Conservation (phyloP, 2,329 filamentous ascomycete species). For the Tolypocladium album region DNA sequence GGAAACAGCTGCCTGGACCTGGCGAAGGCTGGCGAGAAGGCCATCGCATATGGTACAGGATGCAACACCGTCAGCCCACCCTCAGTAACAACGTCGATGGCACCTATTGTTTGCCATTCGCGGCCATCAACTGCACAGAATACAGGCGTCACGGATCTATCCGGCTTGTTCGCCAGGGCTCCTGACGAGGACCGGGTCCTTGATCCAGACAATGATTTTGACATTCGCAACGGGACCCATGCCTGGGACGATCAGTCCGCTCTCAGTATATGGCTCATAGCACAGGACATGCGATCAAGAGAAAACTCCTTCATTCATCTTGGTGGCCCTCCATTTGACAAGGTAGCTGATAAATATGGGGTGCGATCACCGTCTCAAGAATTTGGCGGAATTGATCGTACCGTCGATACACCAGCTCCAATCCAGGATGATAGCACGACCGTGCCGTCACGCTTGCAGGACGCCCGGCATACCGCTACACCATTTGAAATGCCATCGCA, state of each 20-base stretch:
- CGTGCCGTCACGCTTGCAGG: background rate
- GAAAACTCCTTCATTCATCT: constrained; percentile 11
- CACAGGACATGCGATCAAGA: constrained; percentile 18
- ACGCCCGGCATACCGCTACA: background rate
- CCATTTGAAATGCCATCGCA: background rate
- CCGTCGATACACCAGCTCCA: constrained; percentile 3
- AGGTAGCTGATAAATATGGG: background rate
- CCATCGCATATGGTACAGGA: background rate
- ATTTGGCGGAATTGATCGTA: constrained; percentile 6
- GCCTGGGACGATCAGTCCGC: constrained; percentile 21
- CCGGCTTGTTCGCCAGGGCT: constrained; percentile 1
- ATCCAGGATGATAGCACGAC: background rate
- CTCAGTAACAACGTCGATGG: background rate
- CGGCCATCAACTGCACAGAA: background rate
- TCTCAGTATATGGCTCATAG: constrained; percentile 25
- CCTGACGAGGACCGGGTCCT: constrained; percentile 7
- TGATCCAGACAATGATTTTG: constrained; percentile 15
- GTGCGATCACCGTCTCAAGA: background rate
- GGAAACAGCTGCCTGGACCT: background rate
- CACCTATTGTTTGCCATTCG: background rate
- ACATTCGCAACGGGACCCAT: constrained; percentile 17
- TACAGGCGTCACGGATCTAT: background rate
- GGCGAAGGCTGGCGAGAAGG: background rate
- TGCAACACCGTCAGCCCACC: background rate
- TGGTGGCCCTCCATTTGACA: constrained; percentile 5